Conservation (phyloP, 352 stramenopile genomes). For the Phytopythium kandeliae region DNA sequence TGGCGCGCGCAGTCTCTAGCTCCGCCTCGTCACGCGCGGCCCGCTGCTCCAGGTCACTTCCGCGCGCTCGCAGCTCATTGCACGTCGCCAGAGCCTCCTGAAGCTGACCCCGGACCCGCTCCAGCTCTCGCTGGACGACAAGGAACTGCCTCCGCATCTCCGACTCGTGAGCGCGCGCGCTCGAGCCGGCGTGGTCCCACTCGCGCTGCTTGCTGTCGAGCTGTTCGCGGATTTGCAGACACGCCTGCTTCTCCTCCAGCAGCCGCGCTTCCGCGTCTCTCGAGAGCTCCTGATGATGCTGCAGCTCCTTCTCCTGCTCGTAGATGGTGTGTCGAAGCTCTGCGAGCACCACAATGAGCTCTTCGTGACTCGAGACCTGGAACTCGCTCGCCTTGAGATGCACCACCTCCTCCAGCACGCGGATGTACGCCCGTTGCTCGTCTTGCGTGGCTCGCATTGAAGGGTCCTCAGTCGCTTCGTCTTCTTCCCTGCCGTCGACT, state of each 20-base stretch:
- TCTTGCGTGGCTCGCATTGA: constrained; percentile 5
- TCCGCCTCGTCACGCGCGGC: not conserved
- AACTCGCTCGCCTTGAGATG: constrained; percentile 69
- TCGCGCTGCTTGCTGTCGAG: constrained; percentile 1
- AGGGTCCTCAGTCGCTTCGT: constrained; percentile 1
- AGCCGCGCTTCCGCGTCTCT: constrained; percentile 14
- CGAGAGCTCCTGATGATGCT: constrained; percentile 16
- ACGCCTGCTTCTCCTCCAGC: constrained; percentile 16
- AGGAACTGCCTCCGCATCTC: constrained; percentile 1
- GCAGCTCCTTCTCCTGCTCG: constrained; percentile 55
- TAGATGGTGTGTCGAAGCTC: constrained; percentile 78
- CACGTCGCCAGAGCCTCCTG: constrained; percentile 10
- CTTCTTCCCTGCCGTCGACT: constrained; percentile 2
- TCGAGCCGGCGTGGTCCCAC: not conserved
- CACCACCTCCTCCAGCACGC: constrained; percentile 69
- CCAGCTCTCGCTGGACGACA: constrained; percentile 15
- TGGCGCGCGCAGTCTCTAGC: not conserved
- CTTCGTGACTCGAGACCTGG: constrained; percentile 62
- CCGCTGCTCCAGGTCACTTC: not conserved
- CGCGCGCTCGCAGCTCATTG: not conserved
- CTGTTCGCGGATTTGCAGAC: constrained; percentile 15
- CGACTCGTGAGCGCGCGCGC: not conserved
- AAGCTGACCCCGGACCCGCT: constrained; percentile 16
- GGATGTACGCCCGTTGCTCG: constrained; percentile 66
- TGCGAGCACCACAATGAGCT: constrained; percentile 65